A percentile compares a stretch with the other conserved stretches of the same genome.
phyloP scores from a whole-genome alignment of 495 filamentous ascomycete genomes.

The Hypoxylon lenormandii region DNA sequence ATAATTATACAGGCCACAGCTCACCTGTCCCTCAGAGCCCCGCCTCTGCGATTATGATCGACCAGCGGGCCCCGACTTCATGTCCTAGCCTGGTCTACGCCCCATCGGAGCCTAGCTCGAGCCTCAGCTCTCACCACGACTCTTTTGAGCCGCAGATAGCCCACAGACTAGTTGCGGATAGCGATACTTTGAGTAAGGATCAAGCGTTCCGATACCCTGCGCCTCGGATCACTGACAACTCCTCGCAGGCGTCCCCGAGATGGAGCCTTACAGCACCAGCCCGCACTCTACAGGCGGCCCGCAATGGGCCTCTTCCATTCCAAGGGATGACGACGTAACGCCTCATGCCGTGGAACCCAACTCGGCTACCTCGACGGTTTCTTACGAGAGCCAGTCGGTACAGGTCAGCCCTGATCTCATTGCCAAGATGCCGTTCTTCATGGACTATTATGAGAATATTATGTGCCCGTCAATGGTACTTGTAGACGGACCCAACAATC shows the following conservation, averaged over 20 bases:
- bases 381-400: slow-evolving; percentile 52
- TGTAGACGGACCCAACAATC: slow-evolving; percentile 85
- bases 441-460: slow-evolving; percentile 85
- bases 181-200: slow-evolving; percentile 61
- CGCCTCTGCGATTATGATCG: slow-evolving; percentile 65
- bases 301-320: slow-evolving; percentile 58
- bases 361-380: slow-evolving; percentile 42
- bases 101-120: slow-evolving; percentile 62
- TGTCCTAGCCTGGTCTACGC: slow-evolving; percentile 65
- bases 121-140: slow-evolving; percentile 61
- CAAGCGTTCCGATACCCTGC: slow-evolving; percentile 46
- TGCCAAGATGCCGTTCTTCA: slow-evolving; percentile 70
- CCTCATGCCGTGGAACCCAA: slow-evolving; percentile 50
- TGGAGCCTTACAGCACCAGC: slow-evolving; percentile 62
- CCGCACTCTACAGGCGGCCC: slow-evolving; percentile 55
- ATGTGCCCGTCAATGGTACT: slow-evolving; percentile 92
- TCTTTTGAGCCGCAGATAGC: slow-evolving; percentile 60
- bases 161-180: slow-evolving; percentile 60
- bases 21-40: slow-evolving; percentile 65
- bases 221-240: slow-evolving; percentile 51
- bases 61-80: slow-evolving; percentile 62
- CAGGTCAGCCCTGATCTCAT: slow-evolving; percentile 65
- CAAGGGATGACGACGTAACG: slow-evolving; percentile 56
- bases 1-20: slow-evolving; percentile 61
- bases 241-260: slow-evolving; percentile 57